A percentile compares a stretch with the other conserved stretches of the same genome.
Evolutionary conservation across 345 rosid genomes (phyloP).

Genomic region (Aurinia saxatilis): DNA sequence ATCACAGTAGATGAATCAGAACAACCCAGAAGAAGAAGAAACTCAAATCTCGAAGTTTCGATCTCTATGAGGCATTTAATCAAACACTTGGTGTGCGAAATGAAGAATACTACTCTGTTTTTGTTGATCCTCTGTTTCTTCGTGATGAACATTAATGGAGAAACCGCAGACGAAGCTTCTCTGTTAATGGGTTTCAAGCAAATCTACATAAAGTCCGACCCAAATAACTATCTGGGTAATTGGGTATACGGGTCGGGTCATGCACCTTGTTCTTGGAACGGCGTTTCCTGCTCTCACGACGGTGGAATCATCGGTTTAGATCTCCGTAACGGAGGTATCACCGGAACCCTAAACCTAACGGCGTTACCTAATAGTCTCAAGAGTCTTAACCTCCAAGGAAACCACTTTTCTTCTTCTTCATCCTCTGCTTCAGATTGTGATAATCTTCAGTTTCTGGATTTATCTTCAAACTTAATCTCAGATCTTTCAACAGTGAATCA

Average conservation of each 20-base stretch:
- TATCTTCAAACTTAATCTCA: slow-evolving; percentile 60
- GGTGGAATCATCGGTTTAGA: slow-evolving; percentile 43
- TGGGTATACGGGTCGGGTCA: slow-evolving; percentile 42
- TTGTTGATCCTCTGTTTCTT: slow-evolving; percentile 8
- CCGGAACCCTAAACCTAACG: slow-evolving; percentile 47
- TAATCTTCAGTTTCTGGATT: slow-evolving; percentile 47
- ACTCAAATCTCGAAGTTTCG: neutral
- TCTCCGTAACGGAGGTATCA: slow-evolving; percentile 48
- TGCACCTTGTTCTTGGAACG: slow-evolving; percentile 59
- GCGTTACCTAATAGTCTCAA: slow-evolving; percentile 43
- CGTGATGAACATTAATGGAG: neutral
- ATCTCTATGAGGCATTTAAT: neutral
- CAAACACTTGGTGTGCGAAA: slow-evolving; percentile 7
- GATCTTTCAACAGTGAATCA: slow-evolving; percentile 36
- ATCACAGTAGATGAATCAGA: slow-evolving; percentile 1
- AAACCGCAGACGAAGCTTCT: slow-evolving; percentile 25
- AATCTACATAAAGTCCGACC: slow-evolving; percentile 57
- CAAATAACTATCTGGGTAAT: slow-evolving; percentile 36
- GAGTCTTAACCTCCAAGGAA: slow-evolving; percentile 43
- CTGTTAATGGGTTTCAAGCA: slow-evolving; percentile 55
- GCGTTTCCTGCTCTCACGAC: slow-evolving; percentile 53
- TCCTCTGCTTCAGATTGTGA: slow-evolving; percentile 31
- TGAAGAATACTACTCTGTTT: slow-evolving; percentile 21
- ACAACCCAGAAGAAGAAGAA: neutral
- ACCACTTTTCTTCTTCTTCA: slow-evolving; percentile 46